Conservation (phyloP, 2,329 filamentous ascomycete species). For the Alternaria viburni region DNA sequence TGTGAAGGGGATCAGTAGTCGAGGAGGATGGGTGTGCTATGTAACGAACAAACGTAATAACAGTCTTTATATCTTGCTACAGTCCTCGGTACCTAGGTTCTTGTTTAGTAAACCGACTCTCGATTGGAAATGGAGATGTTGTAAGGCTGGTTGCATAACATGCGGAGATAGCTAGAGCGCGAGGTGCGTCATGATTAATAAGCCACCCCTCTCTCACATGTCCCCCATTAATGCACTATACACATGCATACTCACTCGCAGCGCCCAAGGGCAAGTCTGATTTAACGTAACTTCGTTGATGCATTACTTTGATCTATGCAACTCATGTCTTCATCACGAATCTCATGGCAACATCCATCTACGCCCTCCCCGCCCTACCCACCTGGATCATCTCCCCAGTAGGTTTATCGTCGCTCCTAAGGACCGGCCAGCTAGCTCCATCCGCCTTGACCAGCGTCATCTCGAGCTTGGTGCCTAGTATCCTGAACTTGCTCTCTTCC, state of each 20-base stretch:
- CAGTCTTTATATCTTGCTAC: neutral
- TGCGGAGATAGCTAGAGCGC: constrained; percentile 25
- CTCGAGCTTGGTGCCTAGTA: constrained; percentile 90
- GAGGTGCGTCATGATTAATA: constrained; percentile 38
- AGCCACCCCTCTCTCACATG: constrained; percentile 9
- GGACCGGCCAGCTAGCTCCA: constrained; percentile 80
- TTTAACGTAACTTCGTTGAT: constrained; percentile 6
- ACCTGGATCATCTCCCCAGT: constrained; percentile 87
- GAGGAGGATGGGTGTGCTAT: no score
- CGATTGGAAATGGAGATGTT: constrained; percentile 23
- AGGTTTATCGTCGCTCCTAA: constrained; percentile 76
- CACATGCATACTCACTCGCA: neutral
- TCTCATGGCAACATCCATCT: neutral
- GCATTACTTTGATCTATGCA: neutral
- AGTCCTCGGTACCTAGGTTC: neutral
- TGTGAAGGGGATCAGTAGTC: neutral
- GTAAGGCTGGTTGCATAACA: constrained; percentile 22
- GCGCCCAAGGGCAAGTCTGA: no score
- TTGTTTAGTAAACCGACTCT: constrained; percentile 32
- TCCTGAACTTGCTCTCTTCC: constrained; percentile 76
- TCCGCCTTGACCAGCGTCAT: constrained; percentile 76
- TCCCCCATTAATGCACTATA: neutral
- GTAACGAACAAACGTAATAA: no score
- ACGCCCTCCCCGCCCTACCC: constrained; percentile 70
- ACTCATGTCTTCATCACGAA: neutral